A percentile compares a stretch with the other conserved stretches of the same genome.
These are phyloP conservation scores for Trichosporon coremiiforme DNA, from an alignment of 1,284 basidiomycete genomes.

Conservation along the genomic window DNA sequence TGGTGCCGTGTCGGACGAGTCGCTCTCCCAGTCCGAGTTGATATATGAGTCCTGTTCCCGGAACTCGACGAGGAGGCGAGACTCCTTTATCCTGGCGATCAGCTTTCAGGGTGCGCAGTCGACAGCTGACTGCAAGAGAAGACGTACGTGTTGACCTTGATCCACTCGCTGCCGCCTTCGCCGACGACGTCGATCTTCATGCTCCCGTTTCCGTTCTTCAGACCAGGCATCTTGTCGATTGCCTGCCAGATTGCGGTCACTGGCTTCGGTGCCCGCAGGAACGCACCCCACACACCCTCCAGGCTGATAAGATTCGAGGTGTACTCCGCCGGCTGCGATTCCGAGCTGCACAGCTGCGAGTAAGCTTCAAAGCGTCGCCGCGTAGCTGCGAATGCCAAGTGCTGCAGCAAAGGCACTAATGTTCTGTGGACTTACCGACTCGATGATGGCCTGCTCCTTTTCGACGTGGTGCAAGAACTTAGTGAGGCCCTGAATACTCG, in stretches of 20 bases:
- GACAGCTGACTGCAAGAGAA: no score
- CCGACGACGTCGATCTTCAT: constrained; percentile 70
- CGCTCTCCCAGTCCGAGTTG: constrained; percentile 49
- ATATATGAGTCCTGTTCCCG: no score
- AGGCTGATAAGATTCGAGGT: constrained; percentile 46
- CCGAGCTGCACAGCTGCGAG: constrained; percentile 21
- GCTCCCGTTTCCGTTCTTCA: constrained; percentile 10
- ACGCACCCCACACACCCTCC: constrained; percentile 49
- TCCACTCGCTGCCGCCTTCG: constrained; percentile 70
- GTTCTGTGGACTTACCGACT: constrained; percentile 37
- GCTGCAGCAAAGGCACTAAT: no score
- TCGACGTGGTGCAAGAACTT: constrained; percentile 42
- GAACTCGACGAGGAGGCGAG: constrained; percentile 74
- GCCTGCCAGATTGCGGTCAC: constrained; percentile 40
- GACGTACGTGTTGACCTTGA: constrained; percentile 80
- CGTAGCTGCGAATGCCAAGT: no score
- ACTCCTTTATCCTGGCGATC: constrained; percentile 67
- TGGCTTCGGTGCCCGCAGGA: constrained; percentile 39
- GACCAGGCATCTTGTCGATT: constrained; percentile 34
- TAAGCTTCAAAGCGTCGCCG: no score
- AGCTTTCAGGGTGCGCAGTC: not conserved
- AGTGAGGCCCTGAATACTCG: constrained; percentile 39
- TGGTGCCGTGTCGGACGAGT: constrained; percentile 19
- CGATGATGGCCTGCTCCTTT: constrained; percentile 42
- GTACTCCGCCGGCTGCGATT: constrained; percentile 37